Conservation (phyloP, 2,329 filamentous ascomycete genomes). For the Aspergillus texensis region DNA sequence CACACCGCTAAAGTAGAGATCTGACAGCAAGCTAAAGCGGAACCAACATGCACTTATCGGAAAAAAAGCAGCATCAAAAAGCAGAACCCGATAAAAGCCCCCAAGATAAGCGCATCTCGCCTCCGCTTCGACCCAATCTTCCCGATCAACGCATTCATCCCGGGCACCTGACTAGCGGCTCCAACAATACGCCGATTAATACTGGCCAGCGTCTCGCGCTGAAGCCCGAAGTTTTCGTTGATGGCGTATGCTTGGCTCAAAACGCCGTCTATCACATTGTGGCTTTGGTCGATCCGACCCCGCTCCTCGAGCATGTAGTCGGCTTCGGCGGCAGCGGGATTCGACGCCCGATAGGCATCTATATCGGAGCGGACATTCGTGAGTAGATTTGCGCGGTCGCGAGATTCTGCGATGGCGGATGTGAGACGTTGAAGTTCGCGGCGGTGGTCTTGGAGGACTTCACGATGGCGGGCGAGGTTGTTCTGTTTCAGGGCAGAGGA, state of each 20-base stretch:
- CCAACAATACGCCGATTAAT: slow-evolving; percentile 89
- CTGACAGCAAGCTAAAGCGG: neutral
- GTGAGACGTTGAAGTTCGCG: slow-evolving; percentile 78
- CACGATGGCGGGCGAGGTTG: slow-evolving; percentile 87
- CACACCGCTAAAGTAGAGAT: neutral
- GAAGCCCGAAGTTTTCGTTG: slow-evolving; percentile 84
- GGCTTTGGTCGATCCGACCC: slow-evolving; percentile 80
- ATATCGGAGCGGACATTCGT: slow-evolving; percentile 91
- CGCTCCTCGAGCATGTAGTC: slow-evolving; percentile 98
- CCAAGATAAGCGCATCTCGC: slow-evolving; percentile 92
- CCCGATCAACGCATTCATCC: slow-evolving; percentile 86
- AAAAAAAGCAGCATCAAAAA: slow-evolving; percentile 85
- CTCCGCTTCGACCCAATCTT: slow-evolving; percentile 94
- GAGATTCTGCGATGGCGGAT: slow-evolving; percentile 71
- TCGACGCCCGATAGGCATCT: slow-evolving; percentile 78
- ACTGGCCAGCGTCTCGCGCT: slow-evolving; percentile 83
- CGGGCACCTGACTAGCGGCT: slow-evolving; percentile 88
- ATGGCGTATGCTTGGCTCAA: slow-evolving; percentile 95
- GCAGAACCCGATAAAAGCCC: slow-evolving; percentile 86
- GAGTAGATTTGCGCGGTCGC: slow-evolving; percentile 86
- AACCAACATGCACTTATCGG: slow-evolving; percentile 50
- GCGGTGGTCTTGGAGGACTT: slow-evolving; percentile 84
- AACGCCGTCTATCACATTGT: slow-evolving; percentile 86
- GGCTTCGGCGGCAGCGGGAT: slow-evolving; percentile 80
- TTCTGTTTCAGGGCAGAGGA: slow-evolving; percentile 96